Conservation (phyloP, 805 yeast genomes). For the Starmera quercuum region DNA sequence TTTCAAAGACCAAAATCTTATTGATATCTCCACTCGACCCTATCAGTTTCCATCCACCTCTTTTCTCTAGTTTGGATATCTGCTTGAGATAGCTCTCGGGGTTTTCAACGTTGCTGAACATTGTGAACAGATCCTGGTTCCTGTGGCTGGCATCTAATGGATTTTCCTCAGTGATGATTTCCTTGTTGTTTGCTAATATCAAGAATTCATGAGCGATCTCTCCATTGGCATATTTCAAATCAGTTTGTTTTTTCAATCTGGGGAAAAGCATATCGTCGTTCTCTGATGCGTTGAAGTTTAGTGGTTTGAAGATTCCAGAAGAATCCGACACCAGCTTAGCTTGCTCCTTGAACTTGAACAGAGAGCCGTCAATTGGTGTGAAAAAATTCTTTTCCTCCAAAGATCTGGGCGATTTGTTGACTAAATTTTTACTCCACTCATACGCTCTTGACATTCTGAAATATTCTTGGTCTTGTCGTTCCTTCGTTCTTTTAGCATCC, state of each 20-base stretch:
- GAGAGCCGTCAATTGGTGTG: conserved; percentile 22
- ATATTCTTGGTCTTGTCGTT: conserved; percentile 31
- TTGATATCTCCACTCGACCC: conserved; percentile 37
- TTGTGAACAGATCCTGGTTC: conserved; percentile 33
- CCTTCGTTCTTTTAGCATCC: conserved; percentile 33
- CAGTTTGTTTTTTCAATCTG: conserved; percentile 4
- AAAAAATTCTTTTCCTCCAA: conserved; percentile 33
- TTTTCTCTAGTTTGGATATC: conserved; percentile 34
- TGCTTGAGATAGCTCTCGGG: conserved; percentile 26
- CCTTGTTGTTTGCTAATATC: conserved; percentile 8
- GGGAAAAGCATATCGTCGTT: conserved; percentile 18
- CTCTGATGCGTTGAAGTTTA: background rate
- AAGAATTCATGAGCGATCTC: conserved; percentile 15
- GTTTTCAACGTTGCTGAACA: conserved; percentile 32
- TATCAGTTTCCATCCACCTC: conserved; percentile 46
- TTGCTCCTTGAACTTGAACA: conserved; percentile 22
- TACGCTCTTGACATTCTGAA: conserved; percentile 43
- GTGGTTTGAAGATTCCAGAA: conserved; percentile 3
- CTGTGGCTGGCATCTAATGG: conserved; percentile 31
- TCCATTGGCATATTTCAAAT: too few relatives aligned
- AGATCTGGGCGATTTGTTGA: conserved; percentile 26
- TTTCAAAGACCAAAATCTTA: conserved; percentile 32
- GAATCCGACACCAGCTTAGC: conserved; percentile 1
- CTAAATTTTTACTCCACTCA: conserved; percentile 39
- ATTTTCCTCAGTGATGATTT: conserved; percentile 23